A percentile compares a stretch with the other conserved stretches of the same genome.
These are phyloP conservation scores for Arctium minus DNA, from an alignment of 129 eudicot genomes.

Conservation along the genomic window DNA sequence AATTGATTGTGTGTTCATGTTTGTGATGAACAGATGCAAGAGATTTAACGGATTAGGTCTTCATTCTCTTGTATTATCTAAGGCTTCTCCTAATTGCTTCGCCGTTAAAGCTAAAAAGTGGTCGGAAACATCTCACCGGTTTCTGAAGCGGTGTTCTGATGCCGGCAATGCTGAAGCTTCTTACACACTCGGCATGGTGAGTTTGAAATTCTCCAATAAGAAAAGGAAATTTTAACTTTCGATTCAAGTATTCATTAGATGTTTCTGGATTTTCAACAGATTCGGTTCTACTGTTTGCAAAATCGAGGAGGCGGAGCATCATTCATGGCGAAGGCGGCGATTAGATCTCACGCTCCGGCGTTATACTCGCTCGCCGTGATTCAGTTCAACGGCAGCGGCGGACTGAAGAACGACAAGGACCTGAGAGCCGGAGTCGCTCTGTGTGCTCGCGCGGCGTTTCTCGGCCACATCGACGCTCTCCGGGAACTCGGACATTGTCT, in stretches of 20 bases:
- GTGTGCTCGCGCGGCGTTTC: conserved; percentile 77
- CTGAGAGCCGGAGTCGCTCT: conserved; percentile 81
- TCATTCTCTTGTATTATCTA: conserved; percentile 53
- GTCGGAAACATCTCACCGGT: conserved; percentile 78
- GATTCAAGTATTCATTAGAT: background rate
- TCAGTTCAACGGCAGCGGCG: conserved; percentile 84
- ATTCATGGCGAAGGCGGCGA: conserved; percentile 68
- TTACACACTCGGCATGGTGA: conserved; percentile 89
- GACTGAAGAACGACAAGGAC: conserved; percentile 63
- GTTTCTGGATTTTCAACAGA: conserved; percentile 33
- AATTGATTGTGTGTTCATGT: background rate
- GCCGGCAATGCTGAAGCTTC: conserved; percentile 86
- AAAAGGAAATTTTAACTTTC: background rate
- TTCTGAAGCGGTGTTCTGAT: conserved; percentile 62
- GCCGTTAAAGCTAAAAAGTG: conserved; percentile 56
- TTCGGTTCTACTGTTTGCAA: conserved; percentile 63
- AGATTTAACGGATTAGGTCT: conserved; percentile 61
- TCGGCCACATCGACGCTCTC: conserved; percentile 81
- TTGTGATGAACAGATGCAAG: conserved; percentile 51
- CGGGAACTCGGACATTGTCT: conserved; percentile 90
- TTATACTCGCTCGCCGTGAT: conserved; percentile 67
- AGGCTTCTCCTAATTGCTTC: conserved; percentile 44
- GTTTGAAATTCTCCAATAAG: conserved; percentile 1
- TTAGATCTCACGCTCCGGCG: conserved; percentile 61
- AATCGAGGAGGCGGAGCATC: conserved; percentile 66